Evolutionary conservation across 2,329 filamentous ascomycete species (phyloP).

Genomic region (Gremmenia infestans): DNA sequence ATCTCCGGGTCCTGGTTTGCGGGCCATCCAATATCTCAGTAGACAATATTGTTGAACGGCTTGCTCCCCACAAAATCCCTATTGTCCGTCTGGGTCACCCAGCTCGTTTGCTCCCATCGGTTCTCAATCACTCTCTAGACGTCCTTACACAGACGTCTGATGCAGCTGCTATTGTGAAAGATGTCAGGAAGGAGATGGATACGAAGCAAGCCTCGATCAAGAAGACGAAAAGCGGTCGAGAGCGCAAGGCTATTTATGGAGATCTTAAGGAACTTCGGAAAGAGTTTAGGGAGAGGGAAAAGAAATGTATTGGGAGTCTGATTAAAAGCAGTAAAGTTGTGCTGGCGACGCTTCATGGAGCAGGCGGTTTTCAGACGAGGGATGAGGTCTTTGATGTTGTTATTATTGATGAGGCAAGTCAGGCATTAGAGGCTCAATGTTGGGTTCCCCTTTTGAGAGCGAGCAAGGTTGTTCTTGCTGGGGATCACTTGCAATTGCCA

Average conservation of each 20-base stretch:
- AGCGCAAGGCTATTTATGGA: conserved; percentile 74
- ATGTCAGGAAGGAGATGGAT: conserved; percentile 90
- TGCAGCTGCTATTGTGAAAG: conserved; percentile 81
- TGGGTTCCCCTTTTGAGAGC: conserved; percentile 86
- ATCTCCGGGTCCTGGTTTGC: conserved; percentile 80
- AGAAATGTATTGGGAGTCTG: conserved; percentile 71
- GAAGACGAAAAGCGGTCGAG: conserved; percentile 76
- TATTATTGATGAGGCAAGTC: conserved; percentile 92
- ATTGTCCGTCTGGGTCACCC: conserved; percentile 91
- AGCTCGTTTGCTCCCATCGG: conserved; percentile 80
- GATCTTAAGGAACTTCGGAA: conserved; percentile 82
- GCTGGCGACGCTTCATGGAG: conserved; percentile 85
- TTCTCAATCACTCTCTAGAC: conserved; percentile 85
- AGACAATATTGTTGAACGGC: conserved; percentile 93
- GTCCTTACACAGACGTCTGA: conserved; percentile 87
- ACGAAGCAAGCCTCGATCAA: conserved; percentile 81
- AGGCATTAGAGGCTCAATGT: conserved; percentile 92
- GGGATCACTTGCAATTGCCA: conserved; percentile 89
- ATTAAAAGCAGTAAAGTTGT: conserved; percentile 79
- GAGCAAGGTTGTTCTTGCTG: conserved; percentile 82
- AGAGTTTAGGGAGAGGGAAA: conserved; percentile 83
- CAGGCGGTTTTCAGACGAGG: conserved; percentile 77
- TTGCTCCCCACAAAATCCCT: conserved; percentile 77
- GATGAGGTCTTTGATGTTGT: conserved; percentile 85
- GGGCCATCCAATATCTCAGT: conserved; percentile 96